phyloP scores from a whole-genome alignment of 106 monocot species.

The Allium fistulosum region DNA sequence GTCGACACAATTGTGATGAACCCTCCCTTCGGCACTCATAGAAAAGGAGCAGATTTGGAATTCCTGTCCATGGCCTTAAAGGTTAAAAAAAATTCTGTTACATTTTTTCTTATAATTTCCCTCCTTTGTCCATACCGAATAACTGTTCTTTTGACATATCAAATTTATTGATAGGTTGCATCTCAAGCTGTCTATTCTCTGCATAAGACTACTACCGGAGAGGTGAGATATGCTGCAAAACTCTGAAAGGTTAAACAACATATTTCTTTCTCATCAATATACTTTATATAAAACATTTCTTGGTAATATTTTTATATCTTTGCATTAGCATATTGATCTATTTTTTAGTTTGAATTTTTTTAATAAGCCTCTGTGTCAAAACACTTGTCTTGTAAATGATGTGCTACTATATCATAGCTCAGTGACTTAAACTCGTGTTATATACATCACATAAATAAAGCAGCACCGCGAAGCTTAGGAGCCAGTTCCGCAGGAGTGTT shows the following conservation, averaged over 20 bases:
- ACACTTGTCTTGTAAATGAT: no score
- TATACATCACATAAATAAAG: conserved; percentile 59
- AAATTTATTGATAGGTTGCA: conserved; percentile 48
- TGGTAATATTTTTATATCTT: no score
- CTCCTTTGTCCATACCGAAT: background rate
- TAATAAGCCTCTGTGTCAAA: no score
- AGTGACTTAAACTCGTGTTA: no score
- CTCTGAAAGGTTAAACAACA: no score
- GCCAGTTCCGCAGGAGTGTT: conserved; percentile 64
- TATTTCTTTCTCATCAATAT: no score
- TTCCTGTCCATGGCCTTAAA: conserved; percentile 77
- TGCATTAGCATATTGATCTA: no score
- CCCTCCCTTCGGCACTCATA: conserved; percentile 97
- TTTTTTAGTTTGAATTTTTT: no score
- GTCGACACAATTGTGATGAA: conserved; percentile 98
- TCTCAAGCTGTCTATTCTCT: conserved; percentile 86
- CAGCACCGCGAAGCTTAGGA: conserved; percentile 61
- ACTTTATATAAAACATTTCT: no score
- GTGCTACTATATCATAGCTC: no score
- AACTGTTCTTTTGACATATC: background rate
- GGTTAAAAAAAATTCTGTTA: conserved; percentile 15
- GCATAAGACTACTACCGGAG: conserved; percentile 94
- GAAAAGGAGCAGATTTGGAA: conserved; percentile 86
- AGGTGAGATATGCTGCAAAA: conserved; percentile 34
- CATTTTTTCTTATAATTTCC: no score